phyloP scores from a whole-genome alignment of 2,329 filamentous ascomycete species.

The Sporothrix variecibatus region DNA sequence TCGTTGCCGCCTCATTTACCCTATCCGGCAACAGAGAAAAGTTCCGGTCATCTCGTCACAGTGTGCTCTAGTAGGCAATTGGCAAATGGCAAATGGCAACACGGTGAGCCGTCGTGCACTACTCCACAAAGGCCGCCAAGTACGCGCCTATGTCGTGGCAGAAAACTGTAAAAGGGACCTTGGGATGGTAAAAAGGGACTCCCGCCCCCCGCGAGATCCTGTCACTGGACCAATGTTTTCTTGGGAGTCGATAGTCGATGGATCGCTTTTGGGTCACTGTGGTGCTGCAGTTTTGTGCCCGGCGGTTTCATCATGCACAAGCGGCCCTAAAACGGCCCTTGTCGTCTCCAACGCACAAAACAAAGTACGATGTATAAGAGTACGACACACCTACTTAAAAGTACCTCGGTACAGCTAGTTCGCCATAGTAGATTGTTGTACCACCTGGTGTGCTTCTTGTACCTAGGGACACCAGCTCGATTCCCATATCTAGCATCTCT shows the following conservation, averaged over 20 bases:
- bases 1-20: neutral
- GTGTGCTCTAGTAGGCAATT: neutral
- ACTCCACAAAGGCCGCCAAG: neutral
- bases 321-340: neutral
- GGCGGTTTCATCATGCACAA: neutral
- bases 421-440: neutral
- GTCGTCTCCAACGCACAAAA: neutral
- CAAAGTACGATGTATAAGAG: neutral
- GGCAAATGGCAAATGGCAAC: neutral
- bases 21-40: neutral
- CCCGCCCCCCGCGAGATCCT: neutral
- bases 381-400: no score
- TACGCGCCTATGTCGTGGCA: neutral
- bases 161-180: neutral
- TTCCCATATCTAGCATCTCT: neutral
- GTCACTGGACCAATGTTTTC: neutral
- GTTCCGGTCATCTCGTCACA: neutral
- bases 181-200: neutral
- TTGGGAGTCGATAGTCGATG: neutral
- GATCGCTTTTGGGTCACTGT: neutral
- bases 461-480: neutral
- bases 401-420: neutral
- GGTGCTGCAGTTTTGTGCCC: neutral
- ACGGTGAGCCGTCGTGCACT: neutral
- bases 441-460: neutral